A percentile compares a stretch with the other conserved stretches of the same genome.
phyloP scores from a whole-genome alignment of 495 filamentous ascomycete genomes.

The Polyplosphaeria fusca region DNA sequence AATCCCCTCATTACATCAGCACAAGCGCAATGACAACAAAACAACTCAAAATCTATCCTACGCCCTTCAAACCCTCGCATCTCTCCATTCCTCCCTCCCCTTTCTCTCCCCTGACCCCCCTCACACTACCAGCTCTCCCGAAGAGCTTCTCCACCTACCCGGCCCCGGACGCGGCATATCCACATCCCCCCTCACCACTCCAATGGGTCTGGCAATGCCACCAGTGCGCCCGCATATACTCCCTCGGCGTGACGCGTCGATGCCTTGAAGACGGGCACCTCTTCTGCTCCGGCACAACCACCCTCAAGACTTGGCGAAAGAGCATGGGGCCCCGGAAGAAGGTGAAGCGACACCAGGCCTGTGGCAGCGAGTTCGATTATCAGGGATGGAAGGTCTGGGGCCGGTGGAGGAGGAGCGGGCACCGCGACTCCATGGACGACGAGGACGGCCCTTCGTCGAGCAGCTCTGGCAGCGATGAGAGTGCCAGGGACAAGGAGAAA shows the following conservation, averaged over 20 bases:
- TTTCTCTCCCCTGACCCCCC: constrained; percentile 37
- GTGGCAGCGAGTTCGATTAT: constrained; percentile 50
- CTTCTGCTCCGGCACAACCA: constrained; percentile 48
- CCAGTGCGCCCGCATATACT: constrained; percentile 44
- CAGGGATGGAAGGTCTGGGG: constrained; percentile 46
- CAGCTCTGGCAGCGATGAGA: not conserved
- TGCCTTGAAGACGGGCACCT: constrained; percentile 50
- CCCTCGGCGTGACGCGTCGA: constrained; percentile 45
- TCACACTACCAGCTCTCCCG: not conserved
- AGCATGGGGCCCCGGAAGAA: constrained; percentile 21
- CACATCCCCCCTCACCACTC: constrained; percentile 33
- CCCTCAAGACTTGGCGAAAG: constrained; percentile 32
- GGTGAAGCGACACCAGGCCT: constrained; percentile 40
- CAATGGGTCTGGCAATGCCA: constrained; percentile 51
- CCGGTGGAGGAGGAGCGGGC: constrained; percentile 38
- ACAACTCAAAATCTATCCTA: constrained; percentile 14
- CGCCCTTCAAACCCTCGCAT: constrained; percentile 39
- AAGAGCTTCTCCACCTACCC: too few relatives aligned
- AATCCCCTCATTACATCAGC: too few relatives aligned
- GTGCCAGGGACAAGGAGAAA: not conserved
- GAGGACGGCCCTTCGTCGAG: not conserved
- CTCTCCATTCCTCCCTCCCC: constrained; percentile 41
- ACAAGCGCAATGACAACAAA: not conserved
- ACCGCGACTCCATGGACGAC: constrained; percentile 5
- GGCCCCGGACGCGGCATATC: not conserved